Conservation (phyloP, 1,284 basidiomycete species). For the Boletus holoroseus region DNA sequence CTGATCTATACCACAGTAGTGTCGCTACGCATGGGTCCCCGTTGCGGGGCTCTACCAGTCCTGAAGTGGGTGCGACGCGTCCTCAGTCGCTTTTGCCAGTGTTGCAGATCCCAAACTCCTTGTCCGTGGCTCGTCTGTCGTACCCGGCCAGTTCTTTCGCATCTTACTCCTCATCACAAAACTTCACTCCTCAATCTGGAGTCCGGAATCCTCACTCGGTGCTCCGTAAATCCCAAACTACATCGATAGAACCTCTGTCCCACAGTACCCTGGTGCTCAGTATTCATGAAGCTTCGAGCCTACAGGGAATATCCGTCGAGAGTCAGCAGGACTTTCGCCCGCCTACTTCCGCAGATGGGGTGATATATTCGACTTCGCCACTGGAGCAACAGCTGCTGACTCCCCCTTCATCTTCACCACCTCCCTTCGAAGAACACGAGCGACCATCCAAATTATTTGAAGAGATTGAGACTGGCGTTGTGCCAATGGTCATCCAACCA, state of each 20-base stretch:
- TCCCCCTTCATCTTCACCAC: not conserved
- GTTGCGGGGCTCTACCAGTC: not conserved
- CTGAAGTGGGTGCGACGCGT: not conserved
- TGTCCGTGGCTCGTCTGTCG: not conserved
- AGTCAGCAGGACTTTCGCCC: not conserved
- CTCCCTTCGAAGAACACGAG: constrained; percentile 7
- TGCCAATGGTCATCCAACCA: not conserved
- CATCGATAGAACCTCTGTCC: not conserved
- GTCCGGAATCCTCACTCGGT: not conserved
- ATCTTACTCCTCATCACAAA: not conserved
- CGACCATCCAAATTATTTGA: not conserved
- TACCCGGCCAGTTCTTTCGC: not conserved
- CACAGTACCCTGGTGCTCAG: not conserved
- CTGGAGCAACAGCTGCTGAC: not conserved
- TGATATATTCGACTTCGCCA: not conserved
- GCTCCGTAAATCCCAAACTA: not conserved
- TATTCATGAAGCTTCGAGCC: not conserved
- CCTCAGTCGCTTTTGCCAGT: not conserved
- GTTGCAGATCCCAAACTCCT: not conserved
- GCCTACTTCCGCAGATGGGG: not conserved
- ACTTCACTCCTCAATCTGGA: not conserved
- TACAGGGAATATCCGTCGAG: not conserved
- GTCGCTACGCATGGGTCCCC: constrained; percentile 6
- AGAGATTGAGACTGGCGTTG: not conserved
- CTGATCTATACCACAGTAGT: constrained; percentile 21